These are phyloP conservation scores for Xylariaceae sp. DNA, from an alignment of 2,329 filamentous ascomycete genomes.

Conservation along the genomic window DNA sequence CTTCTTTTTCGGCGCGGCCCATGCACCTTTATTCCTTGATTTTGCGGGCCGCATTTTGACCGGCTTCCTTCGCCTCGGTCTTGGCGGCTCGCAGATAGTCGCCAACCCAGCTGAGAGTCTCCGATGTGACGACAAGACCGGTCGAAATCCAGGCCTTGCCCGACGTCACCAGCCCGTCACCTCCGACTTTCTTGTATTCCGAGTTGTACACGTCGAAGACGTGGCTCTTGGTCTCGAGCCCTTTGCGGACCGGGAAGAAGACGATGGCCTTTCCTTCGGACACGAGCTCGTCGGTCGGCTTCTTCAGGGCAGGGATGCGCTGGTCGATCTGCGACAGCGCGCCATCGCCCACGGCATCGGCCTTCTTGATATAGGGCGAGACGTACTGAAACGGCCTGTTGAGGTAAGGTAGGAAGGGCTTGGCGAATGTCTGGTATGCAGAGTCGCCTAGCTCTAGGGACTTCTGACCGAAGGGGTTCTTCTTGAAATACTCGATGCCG, in stretches of 20 bases:
- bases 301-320: conserved; percentile 67
- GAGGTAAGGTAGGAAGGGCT: conserved; percentile 73
- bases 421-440: conserved; percentile 70
- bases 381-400: conserved; percentile 74
- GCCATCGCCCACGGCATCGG: conserved; percentile 69
- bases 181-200: conserved; percentile 59
- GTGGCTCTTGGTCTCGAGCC: conserved; percentile 56
- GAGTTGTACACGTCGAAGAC: conserved; percentile 50
- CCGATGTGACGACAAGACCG: conserved; percentile 58
- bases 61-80: conserved; percentile 50
- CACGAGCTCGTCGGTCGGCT: conserved; percentile 66
- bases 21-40: conserved; percentile 11
- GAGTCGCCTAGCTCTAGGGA: conserved; percentile 70
- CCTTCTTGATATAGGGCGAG: conserved; percentile 76
- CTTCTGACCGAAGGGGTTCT: conserved; percentile 76
- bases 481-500: conserved; percentile 69
- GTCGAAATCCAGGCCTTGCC: conserved; percentile 67
- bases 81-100: conserved; percentile 57
- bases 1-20: neutral
- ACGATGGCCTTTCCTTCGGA: conserved; percentile 57
- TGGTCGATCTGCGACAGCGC: conserved; percentile 65
- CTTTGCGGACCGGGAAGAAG: conserved; percentile 58
- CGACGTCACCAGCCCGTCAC: conserved; percentile 58
- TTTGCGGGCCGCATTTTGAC: conserved; percentile 43
- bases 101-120: conserved; percentile 58